A percentile compares a stretch with the other conserved stretches of the same genome.
Evolutionary conservation across 176 grass and related monocot genomes (phyloP).

Genomic region (Hyparrhenia diplandra): DNA sequence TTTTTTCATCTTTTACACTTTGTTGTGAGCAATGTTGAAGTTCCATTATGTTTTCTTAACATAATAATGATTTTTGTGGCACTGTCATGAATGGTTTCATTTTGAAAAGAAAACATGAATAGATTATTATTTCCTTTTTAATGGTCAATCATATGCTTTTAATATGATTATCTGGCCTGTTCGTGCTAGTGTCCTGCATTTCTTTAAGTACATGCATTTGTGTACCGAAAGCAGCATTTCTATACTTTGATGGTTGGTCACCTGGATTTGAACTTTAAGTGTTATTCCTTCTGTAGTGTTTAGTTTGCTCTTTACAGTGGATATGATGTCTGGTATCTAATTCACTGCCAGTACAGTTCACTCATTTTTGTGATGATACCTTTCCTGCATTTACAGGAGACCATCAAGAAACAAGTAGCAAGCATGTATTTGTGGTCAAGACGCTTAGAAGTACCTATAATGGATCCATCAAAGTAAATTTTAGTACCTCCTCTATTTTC

Average conservation of each 20-base stretch:
- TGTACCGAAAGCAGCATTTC: background rate
- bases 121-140: background rate
- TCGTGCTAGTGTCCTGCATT: background rate
- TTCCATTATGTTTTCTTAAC: background rate
- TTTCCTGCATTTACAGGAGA: conserved; percentile 63
- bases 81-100: conserved; percentile 1
- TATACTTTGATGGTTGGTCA: background rate
- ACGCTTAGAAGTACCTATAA: conserved; percentile 79
- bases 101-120: background rate
- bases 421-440: conserved; percentile 95
- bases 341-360: background rate
- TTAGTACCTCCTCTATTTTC: conserved; percentile 15
- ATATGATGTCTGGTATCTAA: background rate
- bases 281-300: background rate
- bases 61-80: background rate
- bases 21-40: conserved; percentile 2
- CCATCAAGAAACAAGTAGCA: conserved; percentile 91
- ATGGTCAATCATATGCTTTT: background rate
- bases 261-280: background rate
- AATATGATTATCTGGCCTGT: background rate
- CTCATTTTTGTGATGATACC: conserved; percentile 22
- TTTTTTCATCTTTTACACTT: background rate
- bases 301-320: background rate
- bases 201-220: background rate
- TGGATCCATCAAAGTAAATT: conserved; percentile 83